Evolutionary conservation across 352 stramenopile species (phyloP).

Genomic region (Pythium coloratum): DNA sequence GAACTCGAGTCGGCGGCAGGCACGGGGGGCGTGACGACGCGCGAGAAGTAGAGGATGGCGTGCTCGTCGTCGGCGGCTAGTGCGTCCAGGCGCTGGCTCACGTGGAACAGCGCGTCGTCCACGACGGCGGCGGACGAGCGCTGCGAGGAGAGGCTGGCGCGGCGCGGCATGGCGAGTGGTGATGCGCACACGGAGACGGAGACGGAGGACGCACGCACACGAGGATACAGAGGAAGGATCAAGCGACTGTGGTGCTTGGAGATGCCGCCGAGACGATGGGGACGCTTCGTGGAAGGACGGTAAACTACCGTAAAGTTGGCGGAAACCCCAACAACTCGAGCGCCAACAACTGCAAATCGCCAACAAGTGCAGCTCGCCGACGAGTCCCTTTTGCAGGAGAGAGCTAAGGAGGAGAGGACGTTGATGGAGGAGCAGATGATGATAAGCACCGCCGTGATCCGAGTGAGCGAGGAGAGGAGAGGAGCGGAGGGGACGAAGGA

Average conservation of each 20-base stretch:
- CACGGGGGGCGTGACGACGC: conserved; percentile 12
- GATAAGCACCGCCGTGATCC: neutral
- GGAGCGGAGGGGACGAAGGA: neutral
- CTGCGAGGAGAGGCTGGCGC: conserved; percentile 10
- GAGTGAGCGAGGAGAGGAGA: neutral
- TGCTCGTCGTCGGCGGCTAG: conserved; percentile 30
- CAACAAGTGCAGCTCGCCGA: neutral
- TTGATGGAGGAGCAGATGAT: neutral
- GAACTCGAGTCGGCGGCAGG: neutral
- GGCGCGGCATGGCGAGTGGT: conserved; percentile 7
- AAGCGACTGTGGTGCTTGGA: neutral
- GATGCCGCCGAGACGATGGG: neutral
- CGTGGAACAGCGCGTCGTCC: conserved; percentile 30
- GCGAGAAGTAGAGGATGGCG: conserved; percentile 23
- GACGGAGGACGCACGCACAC: neutral
- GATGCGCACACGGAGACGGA: neutral
- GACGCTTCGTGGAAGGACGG: neutral
- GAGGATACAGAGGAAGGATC: no score
- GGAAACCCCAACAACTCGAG: neutral
- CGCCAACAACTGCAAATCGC: neutral
- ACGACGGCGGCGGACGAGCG: neutral
- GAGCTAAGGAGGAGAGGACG: neutral
- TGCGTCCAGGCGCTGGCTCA: conserved; percentile 29
- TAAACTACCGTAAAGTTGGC: conserved; percentile 1
- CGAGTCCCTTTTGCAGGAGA: neutral